Conservation (phyloP, 768 basidiomycete genomes). For the Hygrophorus pudorinus region DNA sequence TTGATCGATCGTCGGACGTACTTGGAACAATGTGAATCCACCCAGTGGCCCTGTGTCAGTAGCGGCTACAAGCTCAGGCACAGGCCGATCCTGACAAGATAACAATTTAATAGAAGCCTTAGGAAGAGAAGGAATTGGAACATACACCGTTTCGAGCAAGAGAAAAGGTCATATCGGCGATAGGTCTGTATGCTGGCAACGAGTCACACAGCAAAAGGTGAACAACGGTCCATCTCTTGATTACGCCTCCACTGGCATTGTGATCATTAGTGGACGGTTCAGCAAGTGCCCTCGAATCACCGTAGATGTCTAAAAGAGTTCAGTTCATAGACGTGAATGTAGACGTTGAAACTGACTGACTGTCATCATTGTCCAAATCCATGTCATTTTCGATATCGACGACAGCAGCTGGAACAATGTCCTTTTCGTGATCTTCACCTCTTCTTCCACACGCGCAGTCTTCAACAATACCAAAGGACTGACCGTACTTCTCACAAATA, state of each 20-base stretch:
- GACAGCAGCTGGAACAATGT: constrained; percentile 28
- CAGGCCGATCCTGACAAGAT: constrained; percentile 47
- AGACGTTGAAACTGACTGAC: constrained; percentile 19
- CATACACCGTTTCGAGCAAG: constrained; percentile 62
- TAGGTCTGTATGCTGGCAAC: constrained; percentile 64
- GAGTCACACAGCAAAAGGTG: constrained; percentile 64
- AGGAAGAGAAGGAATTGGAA: constrained; percentile 5
- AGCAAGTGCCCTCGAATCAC: constrained; percentile 25
- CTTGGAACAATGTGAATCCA: constrained; percentile 82
- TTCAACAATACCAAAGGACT: constrained; percentile 74
- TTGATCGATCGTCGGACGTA: constrained; percentile 18
- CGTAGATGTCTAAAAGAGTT: constrained; percentile 31
- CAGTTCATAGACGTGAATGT: constrained; percentile 5
- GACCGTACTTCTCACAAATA: constrained; percentile 77
- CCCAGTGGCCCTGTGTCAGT: constrained; percentile 71
- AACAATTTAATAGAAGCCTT: background rate
- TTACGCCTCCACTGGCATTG: constrained; percentile 19
- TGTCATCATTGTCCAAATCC: constrained; percentile 80
- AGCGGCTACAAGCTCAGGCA: constrained; percentile 77
- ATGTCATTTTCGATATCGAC: constrained; percentile 50
- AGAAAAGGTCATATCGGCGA: constrained; percentile 70
- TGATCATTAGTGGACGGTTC: constrained; percentile 30
- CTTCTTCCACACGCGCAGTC: constrained; percentile 55
- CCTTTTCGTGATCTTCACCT: constrained; percentile 36
- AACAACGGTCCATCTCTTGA: constrained; percentile 51